A percentile compares a stretch with the other conserved stretches of the same genome.
Evolutionary conservation across 176 grass and related monocot species (phyloP).

Genomic region (Carex parvula): DNA sequence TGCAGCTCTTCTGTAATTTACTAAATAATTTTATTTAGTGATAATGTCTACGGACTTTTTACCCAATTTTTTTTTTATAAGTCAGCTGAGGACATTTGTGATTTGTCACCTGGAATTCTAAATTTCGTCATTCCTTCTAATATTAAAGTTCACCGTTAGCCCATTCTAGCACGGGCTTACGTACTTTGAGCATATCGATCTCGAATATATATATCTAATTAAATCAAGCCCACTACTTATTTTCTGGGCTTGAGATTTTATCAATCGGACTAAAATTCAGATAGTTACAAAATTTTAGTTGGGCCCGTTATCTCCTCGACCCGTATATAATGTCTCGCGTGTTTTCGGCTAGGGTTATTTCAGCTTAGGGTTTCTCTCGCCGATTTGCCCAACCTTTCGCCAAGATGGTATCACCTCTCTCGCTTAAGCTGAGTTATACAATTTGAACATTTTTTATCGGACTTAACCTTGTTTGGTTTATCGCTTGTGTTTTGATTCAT

Average conservation of each 20-base stretch:
- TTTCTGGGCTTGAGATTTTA: neutral
- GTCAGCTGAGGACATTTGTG: neutral
- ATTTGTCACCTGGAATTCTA: neutral
- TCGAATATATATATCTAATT: neutral
- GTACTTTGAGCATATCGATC: neutral
- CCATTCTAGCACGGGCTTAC: neutral
- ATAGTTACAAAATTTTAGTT: neutral
- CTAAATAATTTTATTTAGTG: too few species aligned
- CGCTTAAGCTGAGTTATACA: neutral
- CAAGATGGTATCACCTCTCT: constrained; percentile 42
- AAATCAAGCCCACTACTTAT: neutral
- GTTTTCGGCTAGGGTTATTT: constrained; percentile 14
- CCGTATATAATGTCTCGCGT: constrained; percentile 35
- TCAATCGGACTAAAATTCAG: neutral
- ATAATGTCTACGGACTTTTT: too few species aligned
- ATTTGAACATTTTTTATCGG: neutral
- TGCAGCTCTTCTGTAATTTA: too few species aligned
- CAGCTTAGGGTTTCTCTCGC: constrained; percentile 53
- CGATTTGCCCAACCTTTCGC: constrained; percentile 22
- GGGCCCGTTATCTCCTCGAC: neutral
- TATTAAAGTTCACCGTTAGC: neutral
- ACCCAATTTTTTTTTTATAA: neutral
- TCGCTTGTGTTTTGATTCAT: neutral
- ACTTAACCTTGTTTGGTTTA: constrained; percentile 16
- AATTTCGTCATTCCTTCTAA: neutral